Conservation (phyloP, 306 rosid species). For the Sechiopsis laciniata region DNA sequence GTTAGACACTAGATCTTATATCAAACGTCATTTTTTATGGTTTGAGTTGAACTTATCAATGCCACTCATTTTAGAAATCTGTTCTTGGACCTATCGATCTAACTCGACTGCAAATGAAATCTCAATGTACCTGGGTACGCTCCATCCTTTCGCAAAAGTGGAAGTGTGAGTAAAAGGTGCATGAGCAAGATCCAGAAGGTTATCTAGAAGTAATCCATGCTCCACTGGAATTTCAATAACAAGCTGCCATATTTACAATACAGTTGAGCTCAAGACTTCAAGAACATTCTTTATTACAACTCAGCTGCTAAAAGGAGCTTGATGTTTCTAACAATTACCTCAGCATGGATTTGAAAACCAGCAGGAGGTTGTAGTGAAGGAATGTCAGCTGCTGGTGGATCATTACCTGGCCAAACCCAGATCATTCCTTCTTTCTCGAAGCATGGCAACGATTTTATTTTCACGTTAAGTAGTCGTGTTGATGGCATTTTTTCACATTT, state of each 20-base stretch:
- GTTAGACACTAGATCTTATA: background rate
- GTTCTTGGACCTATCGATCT: background rate
- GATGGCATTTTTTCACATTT: constrained; percentile 99
- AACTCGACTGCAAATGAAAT: background rate
- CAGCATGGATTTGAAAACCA: constrained; percentile 83
- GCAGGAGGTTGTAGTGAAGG: constrained; percentile 86
- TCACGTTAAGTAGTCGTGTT: constrained; percentile 50
- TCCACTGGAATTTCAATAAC: constrained; percentile 87
- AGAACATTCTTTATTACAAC: constrained; percentile 9
- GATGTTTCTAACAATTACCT: constrained; percentile 42
- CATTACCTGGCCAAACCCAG: constrained; percentile 99
- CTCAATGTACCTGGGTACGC: constrained; percentile 74
- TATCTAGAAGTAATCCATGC: constrained; percentile 92
- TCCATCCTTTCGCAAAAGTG: constrained; percentile 97
- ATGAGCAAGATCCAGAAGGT: constrained; percentile 97
- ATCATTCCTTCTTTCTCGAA: constrained; percentile 90
- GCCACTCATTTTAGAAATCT: background rate
- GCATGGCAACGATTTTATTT: constrained; percentile 79
- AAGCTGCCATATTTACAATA: constrained; percentile 38
- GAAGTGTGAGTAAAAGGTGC: constrained; percentile 99
- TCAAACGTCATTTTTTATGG: background rate
- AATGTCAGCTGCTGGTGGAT: constrained; percentile 61
- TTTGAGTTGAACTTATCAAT: background rate
- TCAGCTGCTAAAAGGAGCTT: background rate
- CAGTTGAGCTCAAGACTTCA: background rate